phyloP scores from a whole-genome alignment of 345 rosid genomes.

The Eucalyptus sp. region DNA sequence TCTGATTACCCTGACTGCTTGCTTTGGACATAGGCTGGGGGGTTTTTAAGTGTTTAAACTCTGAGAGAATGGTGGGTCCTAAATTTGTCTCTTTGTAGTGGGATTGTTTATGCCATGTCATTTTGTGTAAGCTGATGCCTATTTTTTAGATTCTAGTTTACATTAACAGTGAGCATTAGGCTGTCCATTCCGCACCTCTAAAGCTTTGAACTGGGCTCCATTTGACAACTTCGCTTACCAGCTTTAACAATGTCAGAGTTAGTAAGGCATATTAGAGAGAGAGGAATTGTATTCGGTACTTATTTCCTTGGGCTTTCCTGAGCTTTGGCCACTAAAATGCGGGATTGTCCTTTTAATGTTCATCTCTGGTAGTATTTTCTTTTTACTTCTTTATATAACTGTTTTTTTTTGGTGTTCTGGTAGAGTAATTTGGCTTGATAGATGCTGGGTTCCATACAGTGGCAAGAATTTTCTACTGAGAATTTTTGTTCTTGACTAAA shows the following conservation, averaged over 20 bases:
- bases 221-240: not conserved
- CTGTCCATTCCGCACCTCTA: not conserved
- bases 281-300: not conserved
- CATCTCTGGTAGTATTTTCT: not conserved
- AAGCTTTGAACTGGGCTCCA: not conserved
- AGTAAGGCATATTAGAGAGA: not conserved
- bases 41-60: not conserved
- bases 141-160: not conserved
- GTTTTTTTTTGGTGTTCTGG: not conserved
- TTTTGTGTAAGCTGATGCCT: not conserved
- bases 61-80: not conserved
- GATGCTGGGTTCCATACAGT: not conserved
- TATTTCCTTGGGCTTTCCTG: not conserved
- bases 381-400: not conserved
- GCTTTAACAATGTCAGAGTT: not conserved
- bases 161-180: not conserved
- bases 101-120: not conserved
- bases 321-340: not conserved
- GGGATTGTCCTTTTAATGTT: not conserved
- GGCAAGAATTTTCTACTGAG: not conserved
- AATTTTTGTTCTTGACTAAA: not conserved
- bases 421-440: not conserved
- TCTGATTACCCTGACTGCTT: not conserved
- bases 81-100: not conserved
- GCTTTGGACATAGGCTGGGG: not conserved